Evolutionary conservation across 2,329 filamentous ascomycete species (phyloP).

Genomic region (Colletotrichum liriopes): DNA sequence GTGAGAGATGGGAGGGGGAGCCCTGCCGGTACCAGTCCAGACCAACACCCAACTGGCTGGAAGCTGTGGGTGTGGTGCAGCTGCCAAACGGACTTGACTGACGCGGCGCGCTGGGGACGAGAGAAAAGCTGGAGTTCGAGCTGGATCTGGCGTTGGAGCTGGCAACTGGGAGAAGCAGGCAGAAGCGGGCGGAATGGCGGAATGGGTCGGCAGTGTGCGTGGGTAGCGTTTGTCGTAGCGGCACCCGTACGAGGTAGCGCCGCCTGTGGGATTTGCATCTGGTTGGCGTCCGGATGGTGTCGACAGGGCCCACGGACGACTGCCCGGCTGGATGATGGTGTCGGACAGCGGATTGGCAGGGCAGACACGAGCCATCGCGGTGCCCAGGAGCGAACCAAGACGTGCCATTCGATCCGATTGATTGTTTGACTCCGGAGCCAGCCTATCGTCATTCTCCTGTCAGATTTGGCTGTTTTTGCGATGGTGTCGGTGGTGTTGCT

Average conservation of each 20-base stretch:
- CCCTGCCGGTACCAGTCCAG: slow-evolving; percentile 26
- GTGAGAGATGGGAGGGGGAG: slow-evolving; percentile 14
- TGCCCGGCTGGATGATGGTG: slow-evolving; percentile 8
- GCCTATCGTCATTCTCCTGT: slow-evolving; percentile 21
- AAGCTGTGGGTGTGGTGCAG: slow-evolving; percentile 27
- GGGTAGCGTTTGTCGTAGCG: slow-evolving; percentile 34
- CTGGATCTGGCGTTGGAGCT: slow-evolving; percentile 8
- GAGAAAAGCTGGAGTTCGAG: slow-evolving; percentile 4
- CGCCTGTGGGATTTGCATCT: slow-evolving; percentile 36
- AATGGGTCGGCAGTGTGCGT: slow-evolving; percentile 29
- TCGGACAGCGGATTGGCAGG: slow-evolving; percentile 9
- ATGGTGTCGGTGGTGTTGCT: slow-evolving; percentile 12
- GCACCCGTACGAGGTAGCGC: slow-evolving; percentile 34
- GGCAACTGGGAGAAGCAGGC: slow-evolving; percentile 11
- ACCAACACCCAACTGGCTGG: slow-evolving; percentile 32
- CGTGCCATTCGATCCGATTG: slow-evolving; percentile 19
- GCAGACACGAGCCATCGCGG: slow-evolving; percentile 17
- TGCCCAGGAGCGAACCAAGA: slow-evolving; percentile 11
- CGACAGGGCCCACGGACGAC: slow-evolving; percentile 27
- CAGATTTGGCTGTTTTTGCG: slow-evolving; percentile 22
- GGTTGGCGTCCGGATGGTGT: slow-evolving; percentile 29
- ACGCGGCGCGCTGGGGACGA: slow-evolving; percentile 11
- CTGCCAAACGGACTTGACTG: slow-evolving; percentile 28
- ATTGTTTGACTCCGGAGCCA: slow-evolving; percentile 10
- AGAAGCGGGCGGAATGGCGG: slow-evolving; percentile 36